Conservation (phyloP, 495 filamentous ascomycete genomes). For the Penicillium dipodomyicola region DNA sequence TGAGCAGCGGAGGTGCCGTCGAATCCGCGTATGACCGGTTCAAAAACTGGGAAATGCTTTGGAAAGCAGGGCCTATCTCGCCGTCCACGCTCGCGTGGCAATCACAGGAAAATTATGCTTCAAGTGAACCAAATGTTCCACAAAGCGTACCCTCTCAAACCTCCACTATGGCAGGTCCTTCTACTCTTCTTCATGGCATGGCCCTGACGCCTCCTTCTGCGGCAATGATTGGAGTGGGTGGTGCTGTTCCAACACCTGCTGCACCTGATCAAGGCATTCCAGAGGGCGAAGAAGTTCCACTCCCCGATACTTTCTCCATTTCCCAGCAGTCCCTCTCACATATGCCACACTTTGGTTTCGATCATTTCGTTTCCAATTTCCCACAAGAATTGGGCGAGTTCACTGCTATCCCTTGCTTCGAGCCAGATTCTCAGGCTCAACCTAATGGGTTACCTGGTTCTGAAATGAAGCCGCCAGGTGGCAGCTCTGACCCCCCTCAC, state of each 20-base stretch:
- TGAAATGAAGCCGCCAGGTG: conserved; percentile 29
- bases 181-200: conserved; percentile 13
- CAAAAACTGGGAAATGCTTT: conserved; percentile 54
- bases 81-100: conserved; percentile 29
- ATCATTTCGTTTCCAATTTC: conserved; percentile 48
- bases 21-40: conserved; percentile 52
- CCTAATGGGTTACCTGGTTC: conserved; percentile 15
- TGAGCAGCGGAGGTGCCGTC: conserved; percentile 28
- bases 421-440: conserved; percentile 37
- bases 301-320: conserved; percentile 34
- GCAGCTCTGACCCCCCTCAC: conserved; percentile 30
- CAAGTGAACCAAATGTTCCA: conserved; percentile 23
- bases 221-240: conserved; percentile 14
- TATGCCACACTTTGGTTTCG: conserved; percentile 43
- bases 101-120: conserved; percentile 18
- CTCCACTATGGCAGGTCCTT: conserved; percentile 10
- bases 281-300: conserved; percentile 24
- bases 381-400: conserved; percentile 49
- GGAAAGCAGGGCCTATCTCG: conserved; percentile 49
- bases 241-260: conserved; percentile 13
- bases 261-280: conserved; percentile 20
- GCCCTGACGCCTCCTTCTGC: conserved; percentile 20
- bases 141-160: conserved; percentile 16
- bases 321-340: conserved; percentile 35
- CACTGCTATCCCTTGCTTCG: conserved; percentile 48